These are phyloP conservation scores for Monosporozyma siamensis DNA, from an alignment of 805 yeast genomes.

Conservation along the genomic window DNA sequence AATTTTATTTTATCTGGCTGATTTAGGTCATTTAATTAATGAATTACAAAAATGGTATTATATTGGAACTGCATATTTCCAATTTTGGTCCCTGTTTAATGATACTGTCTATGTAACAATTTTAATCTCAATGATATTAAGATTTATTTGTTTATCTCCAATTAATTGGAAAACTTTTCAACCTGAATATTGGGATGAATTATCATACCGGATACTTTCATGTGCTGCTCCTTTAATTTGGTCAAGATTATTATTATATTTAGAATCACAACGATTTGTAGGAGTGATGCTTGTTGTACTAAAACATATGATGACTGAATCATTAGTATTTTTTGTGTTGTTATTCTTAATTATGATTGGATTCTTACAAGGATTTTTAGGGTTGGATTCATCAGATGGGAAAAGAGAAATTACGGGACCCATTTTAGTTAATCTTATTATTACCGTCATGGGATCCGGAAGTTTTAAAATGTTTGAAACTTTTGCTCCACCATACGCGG, in stretches of 20 bases:
- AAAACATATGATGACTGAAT: conserved; percentile 80
- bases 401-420: conserved; percentile 61
- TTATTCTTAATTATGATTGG: conserved; percentile 64
- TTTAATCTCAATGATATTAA: conserved; percentile 42
- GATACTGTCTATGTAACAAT: conserved; percentile 56
- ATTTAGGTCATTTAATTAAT: conserved; percentile 57
- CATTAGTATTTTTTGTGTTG: conserved; percentile 70
- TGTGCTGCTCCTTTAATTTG: conserved; percentile 83
- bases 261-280: conserved; percentile 72
- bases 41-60: conserved; percentile 65
- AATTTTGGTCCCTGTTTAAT: conserved; percentile 74
- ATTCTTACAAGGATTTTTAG: conserved; percentile 78
- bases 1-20: conserved; percentile 49
- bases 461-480: conserved; percentile 58
- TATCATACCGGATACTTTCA: conserved; percentile 61
- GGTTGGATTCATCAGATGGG: conserved; percentile 83
- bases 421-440: conserved; percentile 54
- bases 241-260: conserved; percentile 63
- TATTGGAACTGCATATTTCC: conserved; percentile 61
- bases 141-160: conserved; percentile 35
- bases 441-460: conserved; percentile 68
- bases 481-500: conserved; percentile 80
- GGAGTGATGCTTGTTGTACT: conserved; percentile 85
- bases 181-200: conserved; percentile 37
- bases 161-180: conserved; percentile 15